phyloP scores from a whole-genome alignment of 1,284 basidiomycete species.

The Ceratorhiza oryzae-sativae region DNA sequence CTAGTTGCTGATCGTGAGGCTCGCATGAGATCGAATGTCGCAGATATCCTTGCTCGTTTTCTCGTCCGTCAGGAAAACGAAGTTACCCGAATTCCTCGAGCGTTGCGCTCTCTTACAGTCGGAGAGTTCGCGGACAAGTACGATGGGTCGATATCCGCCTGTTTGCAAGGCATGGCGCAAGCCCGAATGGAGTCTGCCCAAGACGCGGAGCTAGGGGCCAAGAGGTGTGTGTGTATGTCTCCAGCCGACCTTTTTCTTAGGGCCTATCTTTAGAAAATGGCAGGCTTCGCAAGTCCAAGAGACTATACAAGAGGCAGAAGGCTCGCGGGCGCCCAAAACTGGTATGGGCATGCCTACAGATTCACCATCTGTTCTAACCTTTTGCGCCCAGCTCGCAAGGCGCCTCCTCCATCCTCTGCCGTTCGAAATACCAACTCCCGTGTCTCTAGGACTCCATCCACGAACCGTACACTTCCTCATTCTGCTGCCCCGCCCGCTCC shows the following conservation, averaged over 20 bases:
- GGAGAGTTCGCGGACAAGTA: constrained; percentile 79
- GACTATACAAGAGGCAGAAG: constrained; percentile 59
- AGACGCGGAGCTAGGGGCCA: constrained; percentile 17
- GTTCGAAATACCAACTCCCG: constrained; percentile 14
- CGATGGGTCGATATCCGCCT: constrained; percentile 71
- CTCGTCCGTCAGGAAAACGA: constrained; percentile 72
- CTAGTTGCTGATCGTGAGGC: constrained; percentile 72
- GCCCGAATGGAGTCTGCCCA: constrained; percentile 52
- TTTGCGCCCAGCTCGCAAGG: constrained; percentile 28
- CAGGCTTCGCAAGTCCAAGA: constrained; percentile 54
- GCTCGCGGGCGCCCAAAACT: constrained; percentile 29
- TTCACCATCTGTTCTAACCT: neutral
- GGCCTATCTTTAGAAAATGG: constrained; percentile 22
- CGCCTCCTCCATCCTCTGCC: constrained; percentile 19
- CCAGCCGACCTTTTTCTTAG: neutral
- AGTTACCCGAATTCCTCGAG: constrained; percentile 74
- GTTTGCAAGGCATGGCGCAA: constrained; percentile 67
- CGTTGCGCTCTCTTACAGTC: constrained; percentile 72
- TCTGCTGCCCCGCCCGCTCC: constrained; percentile 5
- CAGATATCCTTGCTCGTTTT: constrained; percentile 73
- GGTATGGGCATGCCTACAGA: constrained; percentile 28
- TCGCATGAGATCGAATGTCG: constrained; percentile 74
- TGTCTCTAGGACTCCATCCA: constrained; percentile 1
- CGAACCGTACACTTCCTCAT: constrained; percentile 4
- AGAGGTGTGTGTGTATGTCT: neutral